phyloP scores from a whole-genome alignment of 2,329 filamentous ascomycete species.

The Torrubiellomyces zombiae region DNA sequence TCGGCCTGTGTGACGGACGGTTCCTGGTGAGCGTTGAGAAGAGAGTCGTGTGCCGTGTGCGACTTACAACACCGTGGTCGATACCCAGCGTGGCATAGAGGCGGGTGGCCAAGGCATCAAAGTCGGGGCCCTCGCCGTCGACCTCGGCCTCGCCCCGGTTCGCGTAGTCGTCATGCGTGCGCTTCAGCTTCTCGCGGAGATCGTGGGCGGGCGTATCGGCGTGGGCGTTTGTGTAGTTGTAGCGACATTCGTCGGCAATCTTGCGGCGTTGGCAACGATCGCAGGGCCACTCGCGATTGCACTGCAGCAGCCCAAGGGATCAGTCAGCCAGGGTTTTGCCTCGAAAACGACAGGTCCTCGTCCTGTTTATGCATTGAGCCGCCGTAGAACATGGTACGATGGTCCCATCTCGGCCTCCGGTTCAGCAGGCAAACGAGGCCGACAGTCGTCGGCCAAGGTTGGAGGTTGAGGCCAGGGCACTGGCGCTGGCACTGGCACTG shows the following conservation, averaged over 20 bases:
- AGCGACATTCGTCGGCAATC: conserved; percentile 13
- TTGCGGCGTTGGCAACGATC: conserved; percentile 15
- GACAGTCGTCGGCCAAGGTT: too few relatives aligned
- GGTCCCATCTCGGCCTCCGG: too few relatives aligned
- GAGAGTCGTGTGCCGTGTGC: background rate
- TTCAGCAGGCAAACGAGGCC: too few relatives aligned
- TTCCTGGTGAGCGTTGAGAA: background rate
- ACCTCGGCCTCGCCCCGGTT: conserved; percentile 1
- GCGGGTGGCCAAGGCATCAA: conserved; percentile 9
- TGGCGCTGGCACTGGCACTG: too few relatives aligned
- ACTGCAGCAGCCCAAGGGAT: conserved; percentile 9
- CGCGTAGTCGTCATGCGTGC: conserved; percentile 1
- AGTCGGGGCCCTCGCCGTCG: conserved; percentile 1
- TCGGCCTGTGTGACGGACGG: conserved; percentile 4
- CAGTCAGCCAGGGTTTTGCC: too few relatives aligned
- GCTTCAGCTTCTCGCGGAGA: conserved; percentile 2
- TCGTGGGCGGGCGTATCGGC: conserved; percentile 1
- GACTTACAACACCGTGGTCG: conserved; percentile 5
- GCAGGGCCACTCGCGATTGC: conserved; percentile 17
- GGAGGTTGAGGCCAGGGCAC: too few relatives aligned
- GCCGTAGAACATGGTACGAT: too few relatives aligned
- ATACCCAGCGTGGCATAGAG: conserved; percentile 9
- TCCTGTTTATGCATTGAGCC: too few relatives aligned
- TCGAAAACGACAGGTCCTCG: too few relatives aligned
- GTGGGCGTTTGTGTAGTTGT: conserved; percentile 6